These are phyloP conservation scores for Chlamydomonas sphaeroides DNA, from an alignment of 139 green algal genomes.

Conservation along the genomic window DNA sequence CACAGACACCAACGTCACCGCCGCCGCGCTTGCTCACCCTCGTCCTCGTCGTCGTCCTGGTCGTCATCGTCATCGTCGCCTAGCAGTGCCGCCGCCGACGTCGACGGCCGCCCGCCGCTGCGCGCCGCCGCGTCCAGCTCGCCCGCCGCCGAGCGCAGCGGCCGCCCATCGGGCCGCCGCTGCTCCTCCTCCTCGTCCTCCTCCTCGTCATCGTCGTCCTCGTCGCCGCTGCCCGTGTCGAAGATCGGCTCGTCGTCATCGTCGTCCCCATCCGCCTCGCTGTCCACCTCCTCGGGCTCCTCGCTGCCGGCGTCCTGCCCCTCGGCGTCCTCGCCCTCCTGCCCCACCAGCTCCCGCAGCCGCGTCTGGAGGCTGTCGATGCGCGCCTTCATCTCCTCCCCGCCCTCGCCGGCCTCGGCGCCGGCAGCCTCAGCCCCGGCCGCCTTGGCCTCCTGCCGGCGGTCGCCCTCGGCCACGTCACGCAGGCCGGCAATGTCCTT, in stretches of 20 bases:
- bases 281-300: constrained; percentile 20
- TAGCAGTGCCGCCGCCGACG: not conserved
- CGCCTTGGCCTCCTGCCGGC: not conserved
- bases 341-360: constrained; percentile 49
- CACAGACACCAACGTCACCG: too few species aligned
- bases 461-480: constrained; percentile 24
- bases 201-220: constrained; percentile 35
- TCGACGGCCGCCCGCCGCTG: not conserved
- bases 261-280: constrained; percentile 1
- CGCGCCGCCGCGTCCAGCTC: not conserved
- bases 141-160: constrained; percentile 7
- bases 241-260: constrained; percentile 28
- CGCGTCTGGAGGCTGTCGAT: constrained; percentile 31
- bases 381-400: constrained; percentile 4
- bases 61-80: constrained; percentile 21
- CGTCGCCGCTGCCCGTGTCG: constrained; percentile 45
- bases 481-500: constrained; percentile 67
- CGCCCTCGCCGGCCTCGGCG: not conserved
- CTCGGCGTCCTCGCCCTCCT: constrained; percentile 31
- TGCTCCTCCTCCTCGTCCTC: constrained; percentile 52
- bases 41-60: constrained; percentile 16
- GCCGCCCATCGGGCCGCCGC: too few species aligned
- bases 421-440: not conserved
- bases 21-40: too few species aligned
- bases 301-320: not conserved